phyloP scores from a whole-genome alignment of 768 basidiomycete genomes.

The Artomyces pyxidatus region DNA sequence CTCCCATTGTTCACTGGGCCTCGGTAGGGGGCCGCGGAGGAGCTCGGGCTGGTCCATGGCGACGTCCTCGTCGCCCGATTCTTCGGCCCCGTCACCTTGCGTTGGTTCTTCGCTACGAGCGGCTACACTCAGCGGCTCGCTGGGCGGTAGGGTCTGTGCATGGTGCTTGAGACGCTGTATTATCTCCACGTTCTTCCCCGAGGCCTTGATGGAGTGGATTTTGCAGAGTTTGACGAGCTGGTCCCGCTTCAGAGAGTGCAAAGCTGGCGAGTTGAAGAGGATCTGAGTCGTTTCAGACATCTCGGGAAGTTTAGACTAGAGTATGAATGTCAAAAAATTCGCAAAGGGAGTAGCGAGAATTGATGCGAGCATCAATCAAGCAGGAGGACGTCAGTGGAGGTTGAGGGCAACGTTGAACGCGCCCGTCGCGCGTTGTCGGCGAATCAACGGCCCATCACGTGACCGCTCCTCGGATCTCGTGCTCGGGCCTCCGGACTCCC shows the following conservation, averaged over 20 bases:
- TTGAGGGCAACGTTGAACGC: background rate
- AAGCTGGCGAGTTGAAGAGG: conserved; percentile 75
- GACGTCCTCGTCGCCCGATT: conserved; percentile 15
- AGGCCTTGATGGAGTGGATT: conserved; percentile 69
- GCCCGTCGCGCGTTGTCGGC: too few species aligned
- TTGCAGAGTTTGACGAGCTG: conserved; percentile 85
- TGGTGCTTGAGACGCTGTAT: conserved; percentile 61
- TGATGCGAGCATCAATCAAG: too few species aligned
- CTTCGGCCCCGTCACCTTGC: conserved; percentile 24
- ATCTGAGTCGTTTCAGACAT: conserved; percentile 76
- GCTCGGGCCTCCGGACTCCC: background rate
- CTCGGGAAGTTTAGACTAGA: conserved; percentile 3
- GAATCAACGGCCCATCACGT: conserved; percentile 3
- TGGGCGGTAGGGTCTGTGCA: conserved; percentile 50
- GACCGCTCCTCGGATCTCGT: background rate
- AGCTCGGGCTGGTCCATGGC: conserved; percentile 4
- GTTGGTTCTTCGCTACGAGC: conserved; percentile 36
- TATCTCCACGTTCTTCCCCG: conserved; percentile 72
- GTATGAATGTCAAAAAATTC: background rate
- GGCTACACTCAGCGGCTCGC: conserved; percentile 43
- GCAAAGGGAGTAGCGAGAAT: background rate
- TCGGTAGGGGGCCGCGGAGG: conserved; percentile 24
- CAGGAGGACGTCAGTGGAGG: too few species aligned
- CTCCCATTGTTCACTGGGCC: conserved; percentile 80
- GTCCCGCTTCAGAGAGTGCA: conserved; percentile 76